Conservation (phyloP, 805 yeast genomes). For the Starmerella apis region DNA sequence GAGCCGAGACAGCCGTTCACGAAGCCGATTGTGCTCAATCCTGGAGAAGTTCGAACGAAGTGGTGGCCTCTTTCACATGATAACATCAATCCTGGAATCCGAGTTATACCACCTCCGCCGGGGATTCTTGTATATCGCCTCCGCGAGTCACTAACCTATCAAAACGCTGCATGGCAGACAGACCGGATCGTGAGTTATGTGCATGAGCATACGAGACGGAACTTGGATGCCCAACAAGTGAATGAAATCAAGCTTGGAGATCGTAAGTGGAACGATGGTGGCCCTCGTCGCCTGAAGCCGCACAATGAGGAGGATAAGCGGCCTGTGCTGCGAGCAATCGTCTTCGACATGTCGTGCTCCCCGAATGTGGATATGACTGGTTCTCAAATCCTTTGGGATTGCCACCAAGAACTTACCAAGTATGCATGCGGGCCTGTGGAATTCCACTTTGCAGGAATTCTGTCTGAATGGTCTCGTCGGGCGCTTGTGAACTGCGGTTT, state of each 20-base stretch:
- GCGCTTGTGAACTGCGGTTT: conserved; percentile 54
- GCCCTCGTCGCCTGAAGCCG: conserved; percentile 37
- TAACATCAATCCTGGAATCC: conserved; percentile 46
- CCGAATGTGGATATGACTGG: conserved; percentile 71
- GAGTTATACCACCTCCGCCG: conserved; percentile 70
- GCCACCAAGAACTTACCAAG: conserved; percentile 56
- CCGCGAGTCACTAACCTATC: conserved; percentile 68
- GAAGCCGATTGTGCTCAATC: conserved; percentile 9
- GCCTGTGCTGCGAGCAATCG: conserved; percentile 61
- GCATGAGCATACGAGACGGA: conserved; percentile 46
- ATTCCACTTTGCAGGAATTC: conserved; percentile 76
- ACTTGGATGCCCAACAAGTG: conserved; percentile 37
- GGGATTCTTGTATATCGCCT: conserved; percentile 83
- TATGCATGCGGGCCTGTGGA: conserved; percentile 79
- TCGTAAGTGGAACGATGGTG: conserved; percentile 88
- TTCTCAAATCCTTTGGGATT: conserved; percentile 64
- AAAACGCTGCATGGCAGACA: conserved; percentile 64
- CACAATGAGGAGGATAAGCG: conserved; percentile 38
- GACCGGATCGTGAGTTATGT: conserved; percentile 62
- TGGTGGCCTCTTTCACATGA: conserved; percentile 36
- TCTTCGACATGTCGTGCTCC: conserved; percentile 71
- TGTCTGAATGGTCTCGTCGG: conserved; percentile 79
- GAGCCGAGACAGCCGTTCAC: conserved; percentile 18
- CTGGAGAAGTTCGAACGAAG: conserved; percentile 13
- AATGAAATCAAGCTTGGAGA: conserved; percentile 38